Evolutionary conservation across 192 early-diverging fungal genomes (phyloP).

Genomic region (Coemansia sp.): DNA sequence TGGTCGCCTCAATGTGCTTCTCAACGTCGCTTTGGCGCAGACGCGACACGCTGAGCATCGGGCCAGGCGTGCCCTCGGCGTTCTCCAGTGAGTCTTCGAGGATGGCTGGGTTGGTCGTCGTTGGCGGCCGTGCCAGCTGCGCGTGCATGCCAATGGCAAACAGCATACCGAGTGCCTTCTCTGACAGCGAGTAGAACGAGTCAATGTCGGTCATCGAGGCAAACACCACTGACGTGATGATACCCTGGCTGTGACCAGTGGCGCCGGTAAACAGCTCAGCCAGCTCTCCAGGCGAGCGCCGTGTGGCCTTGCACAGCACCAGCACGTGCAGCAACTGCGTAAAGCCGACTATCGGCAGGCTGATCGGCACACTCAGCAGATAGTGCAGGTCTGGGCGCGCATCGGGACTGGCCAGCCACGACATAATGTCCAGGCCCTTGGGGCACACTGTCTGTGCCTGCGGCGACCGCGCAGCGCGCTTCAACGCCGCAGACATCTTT

Average conservation of each 20-base stretch:
- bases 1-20: conserved; percentile 84
- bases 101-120: conserved; percentile 82
- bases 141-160: conserved; percentile 89
- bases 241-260: conserved; percentile 92
- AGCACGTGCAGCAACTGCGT: conserved; percentile 89
- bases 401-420: conserved; percentile 79
- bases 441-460: conserved; percentile 68
- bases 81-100: conserved; percentile 84
- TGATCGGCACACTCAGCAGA: conserved; percentile 75
- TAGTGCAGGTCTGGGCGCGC: conserved; percentile 77
- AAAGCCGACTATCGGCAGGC: conserved; percentile 86
- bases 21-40: conserved; percentile 80
- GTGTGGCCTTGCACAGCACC: conserved; percentile 73
- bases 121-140: conserved; percentile 77
- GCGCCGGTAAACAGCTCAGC: conserved; percentile 64
- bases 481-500: conserved; percentile 69
- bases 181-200: conserved; percentile 77
- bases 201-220: conserved; percentile 76
- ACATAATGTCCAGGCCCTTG: conserved; percentile 81
- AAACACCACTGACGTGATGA: conserved; percentile 90
- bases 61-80: conserved; percentile 88
- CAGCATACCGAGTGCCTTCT: conserved; percentile 82
- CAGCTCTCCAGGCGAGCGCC: conserved; percentile 59
- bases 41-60: conserved; percentile 87
- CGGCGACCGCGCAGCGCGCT: conserved; percentile 60